phyloP scores from a whole-genome alignment of 2,329 filamentous ascomycete genomes.

The Paecilomyces niveus region DNA sequence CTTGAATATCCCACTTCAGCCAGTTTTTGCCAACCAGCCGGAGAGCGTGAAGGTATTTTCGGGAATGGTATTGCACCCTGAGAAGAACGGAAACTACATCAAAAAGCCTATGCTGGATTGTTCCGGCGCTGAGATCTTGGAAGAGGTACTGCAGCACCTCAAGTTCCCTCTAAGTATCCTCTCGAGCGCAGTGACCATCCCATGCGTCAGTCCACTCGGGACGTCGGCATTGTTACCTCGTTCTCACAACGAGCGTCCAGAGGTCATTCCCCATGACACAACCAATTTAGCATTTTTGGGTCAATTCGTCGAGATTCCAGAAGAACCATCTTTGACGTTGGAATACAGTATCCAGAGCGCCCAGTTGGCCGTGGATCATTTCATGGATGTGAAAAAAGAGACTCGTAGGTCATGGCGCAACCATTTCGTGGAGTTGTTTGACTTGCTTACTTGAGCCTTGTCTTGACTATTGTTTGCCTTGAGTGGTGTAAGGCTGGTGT shows the following conservation, averaged over 20 bases:
- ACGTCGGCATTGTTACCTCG: constrained; percentile 32
- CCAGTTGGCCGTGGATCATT: constrained; percentile 28
- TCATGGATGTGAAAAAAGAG: constrained; percentile 15
- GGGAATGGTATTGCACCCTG: constrained; percentile 36
- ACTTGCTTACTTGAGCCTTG: neutral
- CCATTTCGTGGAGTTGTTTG: neutral
- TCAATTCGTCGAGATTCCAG: constrained; percentile 36
- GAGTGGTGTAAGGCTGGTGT: neutral
- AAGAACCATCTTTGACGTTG: constrained; percentile 32
- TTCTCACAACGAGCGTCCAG: constrained; percentile 28
- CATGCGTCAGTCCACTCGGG: constrained; percentile 35
- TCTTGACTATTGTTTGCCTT: neutral
- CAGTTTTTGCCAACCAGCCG: constrained; percentile 34
- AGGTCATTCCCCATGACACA: constrained; percentile 29
- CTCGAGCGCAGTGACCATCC: constrained; percentile 25
- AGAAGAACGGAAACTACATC: constrained; percentile 25
- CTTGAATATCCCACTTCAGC: constrained; percentile 36
- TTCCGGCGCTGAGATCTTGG: constrained; percentile 34
- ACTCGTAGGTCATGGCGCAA: neutral
- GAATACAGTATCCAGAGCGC: constrained; percentile 33
- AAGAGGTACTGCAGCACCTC: constrained; percentile 33
- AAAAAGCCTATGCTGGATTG: constrained; percentile 29
- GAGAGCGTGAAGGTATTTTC: constrained; percentile 25
- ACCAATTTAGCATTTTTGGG: constrained; percentile 35
- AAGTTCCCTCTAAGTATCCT: constrained; percentile 25